phyloP scores from a whole-genome alignment of 106 monocot genomes.

The Platanthera zijinensis region DNA sequence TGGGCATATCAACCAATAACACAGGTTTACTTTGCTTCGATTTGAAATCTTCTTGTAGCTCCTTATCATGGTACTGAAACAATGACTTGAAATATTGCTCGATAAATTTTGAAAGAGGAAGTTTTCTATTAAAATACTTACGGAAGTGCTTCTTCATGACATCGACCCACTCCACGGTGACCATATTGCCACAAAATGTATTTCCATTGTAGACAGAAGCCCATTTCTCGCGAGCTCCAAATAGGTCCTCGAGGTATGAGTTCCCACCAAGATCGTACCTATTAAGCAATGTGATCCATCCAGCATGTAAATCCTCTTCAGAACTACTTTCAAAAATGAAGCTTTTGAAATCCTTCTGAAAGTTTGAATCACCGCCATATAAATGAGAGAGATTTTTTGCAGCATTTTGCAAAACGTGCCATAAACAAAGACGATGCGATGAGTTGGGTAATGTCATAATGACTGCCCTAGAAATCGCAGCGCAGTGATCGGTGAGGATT shows the following conservation, averaged over 20 bases:
- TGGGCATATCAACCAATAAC: constrained; percentile 28
- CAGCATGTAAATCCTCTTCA: constrained; percentile 27
- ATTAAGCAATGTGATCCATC: constrained; percentile 27
- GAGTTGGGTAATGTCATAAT: constrained; percentile 17
- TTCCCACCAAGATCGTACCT: constrained; percentile 33
- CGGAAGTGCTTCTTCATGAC: constrained; percentile 30
- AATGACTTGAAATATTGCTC: constrained; percentile 27
- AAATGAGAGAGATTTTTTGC: constrained; percentile 22
- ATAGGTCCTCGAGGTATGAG: constrained; percentile 30
- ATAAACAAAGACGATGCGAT: constrained; percentile 41
- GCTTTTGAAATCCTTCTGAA: constrained; percentile 36
- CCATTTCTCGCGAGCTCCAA: constrained; percentile 34
- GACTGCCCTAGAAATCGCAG: constrained; percentile 22
- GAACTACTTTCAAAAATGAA: constrained; percentile 30
- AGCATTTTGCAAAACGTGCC: constrained; percentile 45
- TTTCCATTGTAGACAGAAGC: constrained; percentile 23
- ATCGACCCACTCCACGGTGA: constrained; percentile 28
- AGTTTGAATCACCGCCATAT: constrained; percentile 18
- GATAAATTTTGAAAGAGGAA: constrained; percentile 31
- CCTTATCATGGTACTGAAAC: constrained; percentile 27
- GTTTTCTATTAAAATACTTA: constrained; percentile 33
- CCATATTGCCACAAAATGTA: constrained; percentile 30
- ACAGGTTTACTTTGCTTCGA: constrained; percentile 41
- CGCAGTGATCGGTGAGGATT: constrained; percentile 38
- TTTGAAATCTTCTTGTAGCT: constrained; percentile 32